Evolutionary conservation across 1,284 basidiomycete species (phyloP).

Genomic region (Naganishia cerealis): DNA sequence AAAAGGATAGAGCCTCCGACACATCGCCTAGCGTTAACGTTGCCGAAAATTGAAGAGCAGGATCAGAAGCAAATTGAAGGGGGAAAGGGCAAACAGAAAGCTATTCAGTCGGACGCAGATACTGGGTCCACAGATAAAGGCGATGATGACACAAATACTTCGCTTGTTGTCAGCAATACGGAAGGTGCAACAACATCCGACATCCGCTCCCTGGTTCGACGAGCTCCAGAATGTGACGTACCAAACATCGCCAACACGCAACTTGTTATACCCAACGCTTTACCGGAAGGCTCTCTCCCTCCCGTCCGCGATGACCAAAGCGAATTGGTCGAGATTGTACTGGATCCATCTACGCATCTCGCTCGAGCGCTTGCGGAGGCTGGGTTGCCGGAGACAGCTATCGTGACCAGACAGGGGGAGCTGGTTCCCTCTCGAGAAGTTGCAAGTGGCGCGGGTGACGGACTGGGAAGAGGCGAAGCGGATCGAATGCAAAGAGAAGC

Average conservation of each 20-base stretch:
- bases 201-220: constrained; percentile 7
- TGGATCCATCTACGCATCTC: constrained; percentile 48
- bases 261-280: constrained; percentile 32
- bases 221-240: constrained; percentile 23
- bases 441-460: constrained; percentile 42
- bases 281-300: not conserved
- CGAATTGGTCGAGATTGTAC: constrained; percentile 32
- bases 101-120: not conserved
- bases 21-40: constrained; percentile 41
- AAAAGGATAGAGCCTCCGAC: constrained; percentile 27
- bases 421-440: constrained; percentile 49
- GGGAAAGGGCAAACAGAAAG: constrained; percentile 11
- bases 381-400: constrained; percentile 51
- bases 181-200: not conserved
- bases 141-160: not conserved
- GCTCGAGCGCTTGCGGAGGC: constrained; percentile 46
- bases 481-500: constrained; percentile 40
- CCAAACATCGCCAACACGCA: constrained; percentile 27
- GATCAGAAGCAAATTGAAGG: constrained; percentile 3
- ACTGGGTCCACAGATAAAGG: not conserved
- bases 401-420: constrained; percentile 47
- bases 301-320: not conserved
- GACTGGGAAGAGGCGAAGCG: constrained; percentile 42
- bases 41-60: constrained; percentile 35
- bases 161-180: not conserved